These are phyloP conservation scores for Tilletia setariae DNA, from an alignment of 1,284 basidiomycete species.

Conservation along the genomic window DNA sequence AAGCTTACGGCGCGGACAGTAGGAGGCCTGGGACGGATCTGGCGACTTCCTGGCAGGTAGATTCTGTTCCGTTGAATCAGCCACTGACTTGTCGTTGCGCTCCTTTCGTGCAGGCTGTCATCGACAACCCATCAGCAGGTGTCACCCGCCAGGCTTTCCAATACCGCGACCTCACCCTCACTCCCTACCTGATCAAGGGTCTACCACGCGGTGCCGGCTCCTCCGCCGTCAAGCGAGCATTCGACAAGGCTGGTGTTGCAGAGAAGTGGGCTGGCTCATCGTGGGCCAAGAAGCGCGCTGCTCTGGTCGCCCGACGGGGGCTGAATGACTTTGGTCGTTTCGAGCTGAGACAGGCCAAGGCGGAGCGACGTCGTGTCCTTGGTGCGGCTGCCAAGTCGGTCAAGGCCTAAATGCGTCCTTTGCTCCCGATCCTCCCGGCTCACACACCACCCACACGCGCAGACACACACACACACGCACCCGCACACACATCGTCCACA, in stretches of 20 bases:
- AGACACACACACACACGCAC: neutral
- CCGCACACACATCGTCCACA: neutral
- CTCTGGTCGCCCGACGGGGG: slow-evolving; percentile 72
- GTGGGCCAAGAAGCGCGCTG: slow-evolving; percentile 88
- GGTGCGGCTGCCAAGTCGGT: slow-evolving; percentile 39
- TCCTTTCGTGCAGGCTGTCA: slow-evolving; percentile 69
- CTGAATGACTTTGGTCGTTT: slow-evolving; percentile 84
- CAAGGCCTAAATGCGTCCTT: neutral
- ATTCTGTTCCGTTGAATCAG: too few species aligned
- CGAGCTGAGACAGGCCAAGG: slow-evolving; percentile 62
- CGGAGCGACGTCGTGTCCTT: slow-evolving; percentile 58
- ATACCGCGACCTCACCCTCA: slow-evolving; percentile 89
- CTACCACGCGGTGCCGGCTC: slow-evolving; percentile 85
- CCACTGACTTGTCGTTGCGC: neutral
- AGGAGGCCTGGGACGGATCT: too few species aligned
- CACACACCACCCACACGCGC: neutral
- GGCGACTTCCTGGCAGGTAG: too few species aligned
- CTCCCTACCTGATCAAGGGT: slow-evolving; percentile 75
- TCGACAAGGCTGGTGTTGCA: slow-evolving; percentile 74
- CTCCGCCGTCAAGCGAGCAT: slow-evolving; percentile 76
- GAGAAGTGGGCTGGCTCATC: slow-evolving; percentile 72
- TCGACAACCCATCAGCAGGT: slow-evolving; percentile 85
- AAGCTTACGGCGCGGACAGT: too few species aligned
- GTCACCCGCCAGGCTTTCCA: slow-evolving; percentile 88
- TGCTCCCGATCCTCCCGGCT: neutral